Conservation (phyloP, 345 rosid species). For the Pugionium dolabratum region DNA sequence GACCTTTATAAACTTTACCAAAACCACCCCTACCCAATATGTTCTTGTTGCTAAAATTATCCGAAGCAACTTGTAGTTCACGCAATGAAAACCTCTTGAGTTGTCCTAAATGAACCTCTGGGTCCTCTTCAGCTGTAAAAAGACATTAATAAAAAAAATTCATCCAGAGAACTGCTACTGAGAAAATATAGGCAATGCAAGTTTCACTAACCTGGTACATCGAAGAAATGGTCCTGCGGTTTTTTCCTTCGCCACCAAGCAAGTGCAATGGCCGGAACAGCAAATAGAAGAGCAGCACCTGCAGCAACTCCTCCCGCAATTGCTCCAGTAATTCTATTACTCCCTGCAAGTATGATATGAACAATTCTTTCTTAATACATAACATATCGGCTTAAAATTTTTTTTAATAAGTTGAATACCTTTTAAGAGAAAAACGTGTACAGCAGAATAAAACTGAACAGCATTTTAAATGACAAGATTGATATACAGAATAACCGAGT, state of each 20-base stretch:
- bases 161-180: constrained; percentile 12
- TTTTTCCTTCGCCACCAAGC: constrained; percentile 70
- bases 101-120: constrained; percentile 90
- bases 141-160: constrained; percentile 1
- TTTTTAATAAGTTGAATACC: neutral
- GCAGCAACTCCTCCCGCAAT: constrained; percentile 99
- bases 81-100: constrained; percentile 84
- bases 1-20: constrained; percentile 90
- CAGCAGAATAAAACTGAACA: neutral
- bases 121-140: constrained; percentile 91
- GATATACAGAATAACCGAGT: neutral
- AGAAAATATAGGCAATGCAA: constrained; percentile 19
- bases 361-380: constrained; percentile 28
- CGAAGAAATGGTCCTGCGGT: constrained; percentile 90
- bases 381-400: neutral
- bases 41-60: constrained; percentile 84
- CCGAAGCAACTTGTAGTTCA: constrained; percentile 80
- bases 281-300: constrained; percentile 91
- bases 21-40: constrained; percentile 95
- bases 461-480: neutral
- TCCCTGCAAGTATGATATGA: constrained; percentile 49
- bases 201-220: constrained; percentile 80
- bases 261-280: constrained; percentile 85
- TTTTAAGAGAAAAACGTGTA: neutral
- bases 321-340: constrained; percentile 63